Percentiles rank a stretch among this genome's conserved stretches.
These are phyloP conservation scores for Beta macrorhiza DNA, from an alignment of 179 eudicot species.

Conservation along the genomic window DNA sequence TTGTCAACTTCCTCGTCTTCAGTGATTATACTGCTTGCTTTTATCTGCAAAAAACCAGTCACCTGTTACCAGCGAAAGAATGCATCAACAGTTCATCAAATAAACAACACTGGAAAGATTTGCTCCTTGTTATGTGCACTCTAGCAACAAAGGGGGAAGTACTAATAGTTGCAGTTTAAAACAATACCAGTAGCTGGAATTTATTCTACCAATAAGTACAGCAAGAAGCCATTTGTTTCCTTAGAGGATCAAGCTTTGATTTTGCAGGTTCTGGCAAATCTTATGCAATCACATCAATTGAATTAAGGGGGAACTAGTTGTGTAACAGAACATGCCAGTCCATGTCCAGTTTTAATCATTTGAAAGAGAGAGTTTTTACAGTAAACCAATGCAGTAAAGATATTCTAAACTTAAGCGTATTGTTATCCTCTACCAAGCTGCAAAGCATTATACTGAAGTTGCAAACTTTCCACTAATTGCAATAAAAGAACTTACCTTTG, in stretches of 20 bases:
- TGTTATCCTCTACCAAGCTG: constrained; percentile 1
- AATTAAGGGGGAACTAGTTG: background rate
- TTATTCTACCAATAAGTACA: background rate
- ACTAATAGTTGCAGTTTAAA: background rate
- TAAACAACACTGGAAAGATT: background rate
- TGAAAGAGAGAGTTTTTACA: background rate
- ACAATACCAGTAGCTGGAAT: background rate
- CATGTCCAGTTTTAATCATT: background rate
- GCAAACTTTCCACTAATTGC: background rate
- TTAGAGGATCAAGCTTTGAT: background rate
- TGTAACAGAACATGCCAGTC: background rate
- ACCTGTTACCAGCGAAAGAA: background rate
- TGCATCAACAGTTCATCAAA: background rate
- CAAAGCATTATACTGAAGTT: constrained; percentile 6
- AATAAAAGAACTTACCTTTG: constrained; percentile 44
- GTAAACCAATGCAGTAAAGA: background rate
- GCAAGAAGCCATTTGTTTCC: background rate
- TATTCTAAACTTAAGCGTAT: background rate
- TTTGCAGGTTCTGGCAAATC: background rate
- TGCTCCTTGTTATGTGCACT: background rate
- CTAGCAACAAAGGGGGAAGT: background rate
- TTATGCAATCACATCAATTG: background rate
- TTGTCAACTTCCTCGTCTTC: constrained; percentile 60
- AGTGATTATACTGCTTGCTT: constrained; percentile 43
- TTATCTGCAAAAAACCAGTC: constrained; percentile 45